A percentile compares a stretch with the other conserved stretches of the same genome.
These are phyloP conservation scores for Amaranthus hypochondriacus DNA, from an alignment of 148 eudicot species.

Conservation along the genomic window DNA sequence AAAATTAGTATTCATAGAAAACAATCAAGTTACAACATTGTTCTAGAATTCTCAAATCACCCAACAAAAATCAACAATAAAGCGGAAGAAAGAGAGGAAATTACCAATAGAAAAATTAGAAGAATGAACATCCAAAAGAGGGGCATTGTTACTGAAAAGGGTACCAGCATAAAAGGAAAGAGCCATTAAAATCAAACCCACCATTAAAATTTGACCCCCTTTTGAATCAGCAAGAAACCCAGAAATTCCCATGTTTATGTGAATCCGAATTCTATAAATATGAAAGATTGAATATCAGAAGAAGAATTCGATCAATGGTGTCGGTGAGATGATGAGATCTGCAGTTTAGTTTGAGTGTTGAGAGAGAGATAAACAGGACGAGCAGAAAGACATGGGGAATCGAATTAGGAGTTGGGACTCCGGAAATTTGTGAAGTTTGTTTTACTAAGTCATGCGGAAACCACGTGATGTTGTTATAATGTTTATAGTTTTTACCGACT, in stretches of 20 bases:
- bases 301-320: too few species aligned
- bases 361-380: too few species aligned
- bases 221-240: constrained; percentile 41
- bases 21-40: neutral
- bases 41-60: neutral
- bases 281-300: neutral
- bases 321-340: constrained; percentile 19
- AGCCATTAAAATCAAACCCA: constrained; percentile 56
- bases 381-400: too few species aligned
- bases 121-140: constrained; percentile 32
- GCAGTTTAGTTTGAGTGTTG: neutral
- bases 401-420: too few species aligned
- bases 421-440: too few species aligned
- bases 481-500: too few species aligned
- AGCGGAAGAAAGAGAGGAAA: neutral
- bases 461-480: too few species aligned
- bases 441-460: too few species aligned
- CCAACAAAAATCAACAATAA: neutral
- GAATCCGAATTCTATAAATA: neutral
- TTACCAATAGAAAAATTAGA: constrained; percentile 38
- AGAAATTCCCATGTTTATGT: constrained; percentile 16
- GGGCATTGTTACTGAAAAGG: constrained; percentile 43
- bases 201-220: constrained; percentile 43
- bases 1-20: neutral
- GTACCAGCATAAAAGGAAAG: constrained; percentile 80